Conservation (phyloP, 1,139 yeast species). For the Protomyces inundatus region DNA sequence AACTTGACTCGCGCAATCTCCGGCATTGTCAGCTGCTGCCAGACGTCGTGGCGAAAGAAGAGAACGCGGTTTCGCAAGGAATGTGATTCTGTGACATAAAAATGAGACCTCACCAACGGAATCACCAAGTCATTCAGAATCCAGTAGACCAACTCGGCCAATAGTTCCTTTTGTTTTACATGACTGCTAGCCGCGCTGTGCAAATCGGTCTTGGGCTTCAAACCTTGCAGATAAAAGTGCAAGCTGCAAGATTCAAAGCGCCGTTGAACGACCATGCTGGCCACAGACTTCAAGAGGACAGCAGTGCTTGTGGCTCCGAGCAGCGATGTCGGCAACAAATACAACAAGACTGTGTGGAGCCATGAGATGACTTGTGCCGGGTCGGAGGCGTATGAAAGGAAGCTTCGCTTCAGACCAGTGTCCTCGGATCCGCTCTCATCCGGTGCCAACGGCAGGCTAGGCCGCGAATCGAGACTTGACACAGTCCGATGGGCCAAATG, state of each 20-base stretch:
- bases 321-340: background rate
- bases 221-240: slow-evolving; percentile 36
- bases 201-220: slow-evolving; percentile 48
- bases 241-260: slow-evolving; percentile 38
- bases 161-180: slow-evolving; percentile 35
- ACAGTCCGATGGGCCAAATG: no score
- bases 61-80: slow-evolving; percentile 41
- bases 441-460: no score
- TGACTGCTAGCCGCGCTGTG: slow-evolving; percentile 35
- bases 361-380: slow-evolving; percentile 34
- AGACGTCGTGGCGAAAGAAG: slow-evolving; percentile 57
- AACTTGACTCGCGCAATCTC: slow-evolving; percentile 31
- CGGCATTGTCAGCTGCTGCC: slow-evolving; percentile 47
- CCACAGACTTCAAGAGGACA: slow-evolving; percentile 25
- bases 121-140: slow-evolving; percentile 48
- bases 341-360: slow-evolving; percentile 38
- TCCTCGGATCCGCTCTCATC: no score
- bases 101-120: slow-evolving; percentile 50
- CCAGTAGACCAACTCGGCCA: slow-evolving; percentile 54
- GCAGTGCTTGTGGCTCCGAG: background rate
- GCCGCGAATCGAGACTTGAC: no score
- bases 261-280: slow-evolving; percentile 42
- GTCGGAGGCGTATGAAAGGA: background rate
- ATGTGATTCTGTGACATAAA: slow-evolving; percentile 62
- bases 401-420: no score